Percentiles rank a stretch among this genome's conserved stretches.
Evolutionary conservation across 1,284 basidiomycete species (phyloP).

Genomic region (Wallemia hederae): DNA sequence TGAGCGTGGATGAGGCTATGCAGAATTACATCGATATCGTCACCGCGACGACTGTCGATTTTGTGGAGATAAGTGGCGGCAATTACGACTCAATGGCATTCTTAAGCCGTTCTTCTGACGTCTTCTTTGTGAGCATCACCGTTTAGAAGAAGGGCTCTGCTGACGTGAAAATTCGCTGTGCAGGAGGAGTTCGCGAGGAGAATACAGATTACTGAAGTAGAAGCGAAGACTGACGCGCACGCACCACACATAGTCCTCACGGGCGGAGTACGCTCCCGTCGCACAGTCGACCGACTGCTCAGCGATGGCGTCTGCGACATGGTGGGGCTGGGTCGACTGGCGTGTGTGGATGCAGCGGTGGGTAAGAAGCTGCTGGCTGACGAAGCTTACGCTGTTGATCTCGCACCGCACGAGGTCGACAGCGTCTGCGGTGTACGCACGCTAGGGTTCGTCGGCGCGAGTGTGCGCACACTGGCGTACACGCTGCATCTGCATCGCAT

Average conservation of each 20-base stretch:
- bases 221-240: conserved; percentile 10
- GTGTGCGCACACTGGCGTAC: neutral
- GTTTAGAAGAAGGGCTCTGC: conserved; percentile 4
- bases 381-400: neutral
- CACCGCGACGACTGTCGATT: neutral
- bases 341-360: conserved; percentile 12
- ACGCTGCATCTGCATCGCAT: neutral
- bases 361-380: conserved; percentile 8
- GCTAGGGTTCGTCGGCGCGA: neutral
- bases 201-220: conserved; percentile 15
- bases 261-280: conserved; percentile 13
- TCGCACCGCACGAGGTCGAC: neutral
- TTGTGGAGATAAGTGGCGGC: conserved; percentile 16
- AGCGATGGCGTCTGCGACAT: conserved; percentile 12
- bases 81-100: conserved; percentile 12
- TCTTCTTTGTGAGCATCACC: conserved; percentile 6
- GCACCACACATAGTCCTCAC: conserved; percentile 16
- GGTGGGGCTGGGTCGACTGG: conserved; percentile 14
- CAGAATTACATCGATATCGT: neutral
- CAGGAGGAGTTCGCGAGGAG: conserved; percentile 7
- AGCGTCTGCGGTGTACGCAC: neutral
- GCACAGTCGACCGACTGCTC: conserved; percentile 11
- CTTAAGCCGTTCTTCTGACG: conserved; percentile 4
- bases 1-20: conserved; percentile 6
- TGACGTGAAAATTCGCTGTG: too few relatives aligned